A percentile compares a stretch with the other conserved stretches of the same genome.
Evolutionary conservation across 2,329 filamentous ascomycete species (phyloP).

Genomic region (Botrytis byssoidea): DNA sequence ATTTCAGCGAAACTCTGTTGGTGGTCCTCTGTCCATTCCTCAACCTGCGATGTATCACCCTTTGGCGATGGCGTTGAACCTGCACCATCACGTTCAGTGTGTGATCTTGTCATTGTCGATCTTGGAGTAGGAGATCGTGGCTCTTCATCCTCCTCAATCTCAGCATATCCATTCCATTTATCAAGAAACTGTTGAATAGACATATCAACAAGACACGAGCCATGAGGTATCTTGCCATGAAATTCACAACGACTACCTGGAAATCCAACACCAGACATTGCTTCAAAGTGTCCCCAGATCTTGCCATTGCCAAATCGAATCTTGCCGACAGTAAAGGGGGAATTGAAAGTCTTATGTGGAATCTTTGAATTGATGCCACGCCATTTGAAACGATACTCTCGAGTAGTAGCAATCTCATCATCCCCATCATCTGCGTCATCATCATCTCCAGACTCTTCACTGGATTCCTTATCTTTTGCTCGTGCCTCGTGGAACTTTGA

Average conservation of each 20-base stretch:
- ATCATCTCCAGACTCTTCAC: conserved; percentile 2
- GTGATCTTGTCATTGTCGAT: not conserved
- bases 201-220: conserved; percentile 12
- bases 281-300: conserved; percentile 9
- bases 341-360: not conserved
- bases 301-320: conserved; percentile 13
- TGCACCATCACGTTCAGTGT: not conserved
- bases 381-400: conserved; percentile 13
- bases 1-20: not conserved
- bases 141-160: conserved; percentile 12
- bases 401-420: conserved; percentile 8
- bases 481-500: conserved; percentile 12
- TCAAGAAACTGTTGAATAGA: conserved; percentile 9
- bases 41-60: no score
- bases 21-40: not conserved
- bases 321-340: not conserved
- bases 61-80: not conserved
- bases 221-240: conserved; percentile 12
- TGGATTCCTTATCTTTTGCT: not conserved
- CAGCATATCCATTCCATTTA: conserved; percentile 10
- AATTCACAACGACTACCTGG: conserved; percentile 3
- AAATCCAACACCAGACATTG: conserved; percentile 3
- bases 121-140: conserved; percentile 7
- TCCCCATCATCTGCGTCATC: not conserved
- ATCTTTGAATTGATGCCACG: not conserved